These are phyloP conservation scores for Hypoxylon intermedium DNA, from an alignment of 495 filamentous ascomycete species.

Conservation along the genomic window DNA sequence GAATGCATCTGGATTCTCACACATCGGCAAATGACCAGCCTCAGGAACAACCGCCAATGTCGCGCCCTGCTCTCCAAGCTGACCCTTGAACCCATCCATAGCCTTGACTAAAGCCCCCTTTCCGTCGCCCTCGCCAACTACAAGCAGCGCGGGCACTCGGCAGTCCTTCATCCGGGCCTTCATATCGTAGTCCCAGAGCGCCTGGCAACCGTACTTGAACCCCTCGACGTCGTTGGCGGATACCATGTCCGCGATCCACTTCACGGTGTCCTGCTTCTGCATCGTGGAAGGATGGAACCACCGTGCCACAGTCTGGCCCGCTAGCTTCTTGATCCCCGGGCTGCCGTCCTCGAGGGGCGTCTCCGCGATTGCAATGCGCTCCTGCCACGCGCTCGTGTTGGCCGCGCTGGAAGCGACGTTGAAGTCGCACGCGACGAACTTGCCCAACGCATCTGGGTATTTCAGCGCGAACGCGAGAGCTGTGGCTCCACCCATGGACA, in stretches of 20 bases:
- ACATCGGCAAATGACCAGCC: slow-evolving; percentile 85
- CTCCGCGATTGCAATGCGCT: slow-evolving; percentile 73
- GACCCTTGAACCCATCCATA: slow-evolving; percentile 73
- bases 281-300: slow-evolving; percentile 74
- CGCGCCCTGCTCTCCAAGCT: slow-evolving; percentile 58
- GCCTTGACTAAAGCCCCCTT: slow-evolving; percentile 74
- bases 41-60: slow-evolving; percentile 66
- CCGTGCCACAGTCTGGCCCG: slow-evolving; percentile 69
- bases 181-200: slow-evolving; percentile 79
- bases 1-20: slow-evolving; percentile 72
- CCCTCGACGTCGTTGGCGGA: slow-evolving; percentile 69
- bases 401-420: slow-evolving; percentile 70
- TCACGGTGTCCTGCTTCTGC: slow-evolving; percentile 59
- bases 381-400: slow-evolving; percentile 78
- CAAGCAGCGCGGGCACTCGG: slow-evolving; percentile 66
- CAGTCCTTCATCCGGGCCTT: slow-evolving; percentile 65
- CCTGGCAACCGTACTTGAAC: slow-evolving; percentile 71
- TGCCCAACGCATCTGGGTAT: slow-evolving; percentile 63
- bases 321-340: slow-evolving; percentile 65
- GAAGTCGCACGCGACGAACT: slow-evolving; percentile 79
- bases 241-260: slow-evolving; percentile 62
- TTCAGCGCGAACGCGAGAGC: slow-evolving; percentile 72
- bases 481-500: slow-evolving; percentile 79
- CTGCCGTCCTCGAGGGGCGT: slow-evolving; percentile 55
- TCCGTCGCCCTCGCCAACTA: slow-evolving; percentile 72